phyloP scores from a whole-genome alignment of 768 basidiomycete species.

The Leccinum pellstonianum region DNA sequence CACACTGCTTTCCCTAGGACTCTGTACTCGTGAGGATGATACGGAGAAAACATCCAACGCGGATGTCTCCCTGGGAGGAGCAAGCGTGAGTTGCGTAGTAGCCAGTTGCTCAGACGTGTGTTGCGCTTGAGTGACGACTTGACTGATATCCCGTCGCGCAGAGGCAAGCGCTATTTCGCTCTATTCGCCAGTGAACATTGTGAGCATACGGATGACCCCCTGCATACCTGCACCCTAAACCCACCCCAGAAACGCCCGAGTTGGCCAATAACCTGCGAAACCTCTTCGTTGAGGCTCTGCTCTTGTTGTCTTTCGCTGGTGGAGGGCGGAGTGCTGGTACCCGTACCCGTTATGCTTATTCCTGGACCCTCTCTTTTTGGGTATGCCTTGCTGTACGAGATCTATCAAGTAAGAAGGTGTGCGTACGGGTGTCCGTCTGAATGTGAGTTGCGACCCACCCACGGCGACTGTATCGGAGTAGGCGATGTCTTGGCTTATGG shows the following conservation, averaged over 20 bases:
- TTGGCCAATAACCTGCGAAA: slow-evolving; percentile 85
- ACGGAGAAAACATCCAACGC: slow-evolving; percentile 20
- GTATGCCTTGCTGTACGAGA: no score
- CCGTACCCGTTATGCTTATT: no score
- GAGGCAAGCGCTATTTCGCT: slow-evolving; percentile 66
- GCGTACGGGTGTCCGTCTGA: no score
- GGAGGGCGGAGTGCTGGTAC: no score
- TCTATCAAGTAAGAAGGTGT: no score
- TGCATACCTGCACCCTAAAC: slow-evolving; percentile 79
- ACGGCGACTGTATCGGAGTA: no score
- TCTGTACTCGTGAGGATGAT: slow-evolving; percentile 36
- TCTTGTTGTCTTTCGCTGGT: slow-evolving; percentile 36
- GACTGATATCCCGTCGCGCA: slow-evolving; percentile 70
- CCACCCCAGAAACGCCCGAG: slow-evolving; percentile 88
- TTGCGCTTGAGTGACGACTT: slow-evolving; percentile 78
- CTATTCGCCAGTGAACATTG: slow-evolving; percentile 34
- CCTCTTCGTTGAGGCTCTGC: slow-evolving; percentile 77
- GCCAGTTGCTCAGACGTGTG: slow-evolving; percentile 68
- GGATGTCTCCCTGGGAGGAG: slow-evolving; percentile 21
- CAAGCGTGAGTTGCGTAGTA: slow-evolving; percentile 26
- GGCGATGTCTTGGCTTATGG: no score
- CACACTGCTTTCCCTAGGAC: slow-evolving; percentile 55
- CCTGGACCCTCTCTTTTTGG: no score
- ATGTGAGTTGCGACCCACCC: no score
- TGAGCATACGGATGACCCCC: background rate